phyloP scores from a whole-genome alignment of 148 eudicot genomes.

The Euryodendron excelsum region DNA sequence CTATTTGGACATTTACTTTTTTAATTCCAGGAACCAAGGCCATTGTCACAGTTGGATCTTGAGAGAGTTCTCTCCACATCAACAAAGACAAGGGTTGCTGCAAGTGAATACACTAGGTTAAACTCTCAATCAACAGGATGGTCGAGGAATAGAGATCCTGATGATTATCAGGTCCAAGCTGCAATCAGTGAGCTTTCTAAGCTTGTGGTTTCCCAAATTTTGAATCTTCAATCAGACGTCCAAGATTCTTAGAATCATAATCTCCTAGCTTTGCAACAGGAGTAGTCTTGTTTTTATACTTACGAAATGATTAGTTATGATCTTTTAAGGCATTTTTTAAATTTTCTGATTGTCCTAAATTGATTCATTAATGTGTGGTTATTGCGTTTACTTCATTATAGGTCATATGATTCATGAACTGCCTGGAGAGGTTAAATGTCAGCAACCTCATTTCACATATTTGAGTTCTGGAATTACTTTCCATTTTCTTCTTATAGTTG shows the following conservation, averaged over 20 bases:
- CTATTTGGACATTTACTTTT: not conserved
- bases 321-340: too few species aligned
- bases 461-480: too few species aligned
- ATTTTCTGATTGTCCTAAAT: too few species aligned
- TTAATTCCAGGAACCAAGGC: conserved; percentile 61
- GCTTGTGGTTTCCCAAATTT: conserved; percentile 64
- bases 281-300: not conserved
- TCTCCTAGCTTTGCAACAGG: too few species aligned
- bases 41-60: conserved; percentile 61
- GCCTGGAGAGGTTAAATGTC: too few species aligned
- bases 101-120: conserved; percentile 61
- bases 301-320: too few species aligned
- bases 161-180: conserved; percentile 57
- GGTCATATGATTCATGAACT: too few species aligned
- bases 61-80: conserved; percentile 58
- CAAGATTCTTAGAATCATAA: conserved; percentile 34
- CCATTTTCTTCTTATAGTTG: too few species aligned
- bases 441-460: too few species aligned
- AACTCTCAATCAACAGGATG: conserved; percentile 46
- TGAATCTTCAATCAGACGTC: conserved; percentile 52
- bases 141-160: conserved; percentile 43
- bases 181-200: conserved; percentile 72
- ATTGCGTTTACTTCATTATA: too few species aligned
- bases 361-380: too few species aligned
- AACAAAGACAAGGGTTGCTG: conserved; percentile 63